Evolutionary conservation across 306 rosid species (phyloP), one percentile per base, ranked within the genome.

Genomic region (Dryas drummondii): DNA sequence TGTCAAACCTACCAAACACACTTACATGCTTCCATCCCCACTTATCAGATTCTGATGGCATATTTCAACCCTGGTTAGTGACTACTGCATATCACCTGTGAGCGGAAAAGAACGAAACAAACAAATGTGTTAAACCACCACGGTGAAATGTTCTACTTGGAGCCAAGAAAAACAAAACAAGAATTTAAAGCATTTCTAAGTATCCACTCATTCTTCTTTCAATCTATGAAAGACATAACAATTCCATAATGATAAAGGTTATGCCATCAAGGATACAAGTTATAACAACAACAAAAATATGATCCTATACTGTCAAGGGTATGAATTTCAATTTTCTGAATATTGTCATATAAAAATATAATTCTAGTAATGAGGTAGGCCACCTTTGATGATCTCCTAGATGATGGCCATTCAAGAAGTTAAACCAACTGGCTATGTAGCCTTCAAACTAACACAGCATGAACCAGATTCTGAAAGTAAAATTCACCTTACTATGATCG

Each of bases 21-120:
- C 84, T 82, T 27, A 86, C 93, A 66, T 88, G 93, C 70, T 84
- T 84, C 87, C 89, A 86, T 41, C 86, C 86, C 89, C 91, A 86
- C 77, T 84, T 88, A 67, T 88, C 90, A 66, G 83, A 86, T 46
- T 86, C 81, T 1, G 82, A 70, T 41, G 80, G 80, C 93, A 86
- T 84, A 54, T 61, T 84, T 71, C 82, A 65, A 56, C 37, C 46
- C n/a, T 17, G 14, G 58, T 7, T 68, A 53, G 13, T 1, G 62
- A 58, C 44, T 15, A 68, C 74, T 67, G 60, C 27, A 76, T 53
- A 19, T 12, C 27, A 61, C 17, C 14, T 7, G 37, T 16, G 44
- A 40, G 5, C 8, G 7, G 5, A 72, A 73, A 73, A 51, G 11
- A 60, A 70, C 9, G 13, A 4, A 13, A 17, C 0, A 42, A 63